These are phyloP conservation scores for Suillus decipiens DNA, from an alignment of 768 basidiomycete genomes.

Conservation along the genomic window DNA sequence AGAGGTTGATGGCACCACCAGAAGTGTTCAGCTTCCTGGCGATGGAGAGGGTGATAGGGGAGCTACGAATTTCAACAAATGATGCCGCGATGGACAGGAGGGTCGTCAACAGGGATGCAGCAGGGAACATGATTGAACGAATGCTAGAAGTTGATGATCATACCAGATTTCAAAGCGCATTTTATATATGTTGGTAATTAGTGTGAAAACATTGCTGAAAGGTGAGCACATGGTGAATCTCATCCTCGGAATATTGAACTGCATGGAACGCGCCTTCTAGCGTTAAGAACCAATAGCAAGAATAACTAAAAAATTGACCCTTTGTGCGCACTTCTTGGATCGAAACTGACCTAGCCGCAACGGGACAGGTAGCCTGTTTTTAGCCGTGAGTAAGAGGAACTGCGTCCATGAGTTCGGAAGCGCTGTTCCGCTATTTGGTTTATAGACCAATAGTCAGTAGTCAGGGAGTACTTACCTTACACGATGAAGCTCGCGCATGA, in stretches of 20 bases:
- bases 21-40: constrained; percentile 54
- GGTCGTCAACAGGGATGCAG: constrained; percentile 31
- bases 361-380: background rate
- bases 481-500: background rate
- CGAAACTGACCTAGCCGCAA: no score
- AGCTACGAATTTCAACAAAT: constrained; percentile 41
- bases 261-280: constrained; percentile 11
- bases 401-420: background rate
- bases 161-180: background rate
- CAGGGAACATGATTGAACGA: constrained; percentile 3
- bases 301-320: background rate
- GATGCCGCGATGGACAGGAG: constrained; percentile 48
- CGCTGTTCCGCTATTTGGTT: background rate
- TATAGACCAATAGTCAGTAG: background rate
- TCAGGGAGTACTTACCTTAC: background rate
- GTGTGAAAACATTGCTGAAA: background rate
- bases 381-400: constrained; percentile 1
- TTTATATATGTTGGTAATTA: constrained; percentile 18
- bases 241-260: background rate
- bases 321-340: background rate
- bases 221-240: constrained; percentile 14
- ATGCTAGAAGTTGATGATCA: constrained; percentile 22
- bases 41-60: constrained; percentile 48
- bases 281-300: constrained; percentile 2
- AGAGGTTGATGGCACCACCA: constrained; percentile 37